Evolutionary conservation across 2,329 filamentous ascomycete genomes (phyloP).

Genomic region (Trichothecium roseum): DNA sequence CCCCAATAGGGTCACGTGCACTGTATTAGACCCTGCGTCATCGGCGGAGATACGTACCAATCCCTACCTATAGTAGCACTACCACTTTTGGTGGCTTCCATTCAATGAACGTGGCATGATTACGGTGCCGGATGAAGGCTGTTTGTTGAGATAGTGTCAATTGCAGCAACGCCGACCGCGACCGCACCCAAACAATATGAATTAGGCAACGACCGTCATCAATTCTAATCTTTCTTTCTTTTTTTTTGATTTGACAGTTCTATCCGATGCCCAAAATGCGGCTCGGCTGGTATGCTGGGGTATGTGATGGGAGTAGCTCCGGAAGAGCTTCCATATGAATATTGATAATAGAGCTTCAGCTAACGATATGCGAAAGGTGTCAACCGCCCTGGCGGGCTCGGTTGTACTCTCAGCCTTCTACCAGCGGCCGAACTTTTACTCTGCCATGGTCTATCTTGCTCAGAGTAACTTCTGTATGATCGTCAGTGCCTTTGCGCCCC

Average conservation of each 20-base stretch:
- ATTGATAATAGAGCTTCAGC: neutral
- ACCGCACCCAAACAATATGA: no score
- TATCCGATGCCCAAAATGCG: slow-evolving; percentile 28
- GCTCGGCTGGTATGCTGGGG: slow-evolving; percentile 41
- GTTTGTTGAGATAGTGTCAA: no score
- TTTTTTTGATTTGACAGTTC: no score
- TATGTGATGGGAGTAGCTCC: slow-evolving; percentile 18
- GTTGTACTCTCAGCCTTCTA: slow-evolving; percentile 87
- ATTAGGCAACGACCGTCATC: no score
- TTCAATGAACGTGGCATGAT: no score
- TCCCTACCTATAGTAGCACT: no score
- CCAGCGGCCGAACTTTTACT: slow-evolving; percentile 96
- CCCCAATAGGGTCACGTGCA: slow-evolving; percentile 2
- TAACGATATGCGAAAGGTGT: slow-evolving; percentile 42
- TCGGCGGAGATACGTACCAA: neutral
- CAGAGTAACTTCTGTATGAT: slow-evolving; percentile 94
- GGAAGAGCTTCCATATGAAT: neutral
- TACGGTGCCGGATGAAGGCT: no score
- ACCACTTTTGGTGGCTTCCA: no score
- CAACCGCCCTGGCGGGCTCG: slow-evolving; percentile 70
- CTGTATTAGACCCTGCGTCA: slow-evolving; percentile 1
- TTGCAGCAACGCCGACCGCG: no score
- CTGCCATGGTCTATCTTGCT: slow-evolving; percentile 89
- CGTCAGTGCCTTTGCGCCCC: slow-evolving; percentile 38
- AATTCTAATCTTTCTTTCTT: no score